These are phyloP conservation scores for Glebionis coronaria DNA, from an alignment of 129 eudicot species.

Conservation along the genomic window DNA sequence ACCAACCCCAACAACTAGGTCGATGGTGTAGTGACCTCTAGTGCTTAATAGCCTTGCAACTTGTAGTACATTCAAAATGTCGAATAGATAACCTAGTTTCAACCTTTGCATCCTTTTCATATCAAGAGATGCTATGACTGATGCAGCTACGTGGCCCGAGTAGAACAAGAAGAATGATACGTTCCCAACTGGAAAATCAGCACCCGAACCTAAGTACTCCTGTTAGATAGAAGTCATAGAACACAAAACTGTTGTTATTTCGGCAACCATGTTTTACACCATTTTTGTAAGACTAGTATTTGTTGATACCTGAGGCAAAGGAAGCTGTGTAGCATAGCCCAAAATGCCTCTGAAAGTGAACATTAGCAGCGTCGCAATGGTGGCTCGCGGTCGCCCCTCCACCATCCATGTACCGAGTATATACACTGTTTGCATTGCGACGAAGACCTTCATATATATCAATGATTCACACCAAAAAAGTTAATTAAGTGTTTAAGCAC, in stretches of 20 bases:
- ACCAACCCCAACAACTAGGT: conserved; percentile 78
- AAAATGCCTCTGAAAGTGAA: conserved; percentile 83
- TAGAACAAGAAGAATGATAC: conserved; percentile 82
- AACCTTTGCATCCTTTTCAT: conserved; percentile 73
- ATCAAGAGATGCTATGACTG: conserved; percentile 78
- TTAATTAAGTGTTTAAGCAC: too few species aligned
- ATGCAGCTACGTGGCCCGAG: conserved; percentile 84
- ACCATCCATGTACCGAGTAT: conserved; percentile 66
- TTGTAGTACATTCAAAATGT: conserved; percentile 51
- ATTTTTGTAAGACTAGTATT: not conserved
- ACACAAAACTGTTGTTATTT: too few species aligned
- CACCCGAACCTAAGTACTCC: conserved; percentile 79
- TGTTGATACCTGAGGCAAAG: conserved; percentile 60
- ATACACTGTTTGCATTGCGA: conserved; percentile 62
- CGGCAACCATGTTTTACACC: too few species aligned
- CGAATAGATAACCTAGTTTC: conserved; percentile 53
- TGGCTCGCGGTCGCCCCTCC: conserved; percentile 73
- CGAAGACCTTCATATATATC: conserved; percentile 49
- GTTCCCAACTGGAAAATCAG: conserved; percentile 78
- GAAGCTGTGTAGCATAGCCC: conserved; percentile 81
- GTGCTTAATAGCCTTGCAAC: conserved; percentile 55
- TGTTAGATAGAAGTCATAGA: conserved; percentile 14
- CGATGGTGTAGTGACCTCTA: conserved; percentile 85
- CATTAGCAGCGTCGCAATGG: conserved; percentile 63
- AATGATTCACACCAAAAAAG: not conserved